Conservation (phyloP, 805 yeast species). For the Lipomyces lipofer region DNA sequence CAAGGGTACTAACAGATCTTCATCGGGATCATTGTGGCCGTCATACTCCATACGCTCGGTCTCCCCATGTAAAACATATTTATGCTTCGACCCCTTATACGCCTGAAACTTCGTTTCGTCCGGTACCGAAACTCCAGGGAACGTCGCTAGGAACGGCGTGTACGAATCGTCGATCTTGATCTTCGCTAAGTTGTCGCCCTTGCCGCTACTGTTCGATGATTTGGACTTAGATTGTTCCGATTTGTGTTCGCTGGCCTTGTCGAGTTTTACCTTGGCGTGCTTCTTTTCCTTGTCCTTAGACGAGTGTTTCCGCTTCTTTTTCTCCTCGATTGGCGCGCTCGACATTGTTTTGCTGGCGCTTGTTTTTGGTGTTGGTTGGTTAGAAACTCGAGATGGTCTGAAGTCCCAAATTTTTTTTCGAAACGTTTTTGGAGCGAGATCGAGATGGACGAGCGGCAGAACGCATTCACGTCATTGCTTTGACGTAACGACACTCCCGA, state of each 20-base stretch:
- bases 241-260: not conserved
- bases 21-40: constrained; percentile 48
- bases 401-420: too few relatives aligned
- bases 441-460: too few relatives aligned
- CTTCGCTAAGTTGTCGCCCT: not conserved
- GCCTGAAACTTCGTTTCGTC: constrained; percentile 60
- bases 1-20: constrained; percentile 37
- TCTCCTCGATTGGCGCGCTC: not conserved
- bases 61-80: constrained; percentile 74
- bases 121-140: constrained; percentile 73
- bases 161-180: not conserved
- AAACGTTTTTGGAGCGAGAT: too few relatives aligned
- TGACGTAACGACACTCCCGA: too few relatives aligned
- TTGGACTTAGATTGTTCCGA: too few relatives aligned
- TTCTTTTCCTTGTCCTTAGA: constrained; percentile 15
- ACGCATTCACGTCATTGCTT: too few relatives aligned
- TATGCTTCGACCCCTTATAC: constrained; percentile 47
- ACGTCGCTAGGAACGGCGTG: constrained; percentile 40
- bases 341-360: too few relatives aligned
- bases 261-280: constrained; percentile 2
- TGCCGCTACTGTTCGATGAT: too few relatives aligned
- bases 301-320: constrained; percentile 11
- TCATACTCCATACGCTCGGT: constrained; percentile 69
- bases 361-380: too few relatives aligned
- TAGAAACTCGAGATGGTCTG: too few relatives aligned